These are phyloP conservation scores for Apophysomyces ossiformis DNA, from an alignment of 371 early-diverging fungal species.

Conservation along the genomic window DNA sequence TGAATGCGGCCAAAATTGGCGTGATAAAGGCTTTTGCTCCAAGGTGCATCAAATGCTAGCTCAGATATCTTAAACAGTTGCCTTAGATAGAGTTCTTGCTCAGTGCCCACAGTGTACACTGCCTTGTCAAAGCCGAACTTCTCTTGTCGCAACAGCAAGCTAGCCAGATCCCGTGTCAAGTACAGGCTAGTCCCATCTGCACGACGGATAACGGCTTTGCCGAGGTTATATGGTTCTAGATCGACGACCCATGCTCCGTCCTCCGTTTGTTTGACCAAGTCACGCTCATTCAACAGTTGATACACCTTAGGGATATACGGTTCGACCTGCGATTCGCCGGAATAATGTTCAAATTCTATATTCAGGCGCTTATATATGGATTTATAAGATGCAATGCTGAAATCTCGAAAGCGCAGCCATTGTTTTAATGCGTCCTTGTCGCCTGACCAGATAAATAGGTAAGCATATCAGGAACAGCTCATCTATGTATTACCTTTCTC, in stretches of 20 bases:
- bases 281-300: conserved; percentile 42
- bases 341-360: conserved; percentile 94
- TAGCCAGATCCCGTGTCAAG: conserved; percentile 93
- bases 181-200: conserved; percentile 95
- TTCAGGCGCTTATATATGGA: conserved; percentile 86
- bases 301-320: conserved; percentile 71
- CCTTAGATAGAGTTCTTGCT: conserved; percentile 89
- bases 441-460: conserved; percentile 29
- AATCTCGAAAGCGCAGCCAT: conserved; percentile 87
- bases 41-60: conserved; percentile 41
- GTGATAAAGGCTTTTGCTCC: conserved; percentile 71
- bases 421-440: conserved; percentile 74
- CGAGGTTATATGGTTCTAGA: conserved; percentile 72
- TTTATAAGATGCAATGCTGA: conserved; percentile 88
- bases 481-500: conserved; percentile 72
- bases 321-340: conserved; percentile 92
- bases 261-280: conserved; percentile 36
- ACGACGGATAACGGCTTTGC: conserved; percentile 76
- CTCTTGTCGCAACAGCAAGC: conserved; percentile 79
- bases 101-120: conserved; percentile 89
- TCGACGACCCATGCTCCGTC: conserved; percentile 79
- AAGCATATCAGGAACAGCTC: background rate
- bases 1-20: conserved; percentile 93
- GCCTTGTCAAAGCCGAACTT: conserved; percentile 81
- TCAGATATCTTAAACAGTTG: conserved; percentile 90